A percentile compares a stretch with the other conserved stretches of the same genome.
Evolutionary conservation across 164 flowering plant species (phyloP).

Genomic region (Warburgia ugandensis): DNA sequence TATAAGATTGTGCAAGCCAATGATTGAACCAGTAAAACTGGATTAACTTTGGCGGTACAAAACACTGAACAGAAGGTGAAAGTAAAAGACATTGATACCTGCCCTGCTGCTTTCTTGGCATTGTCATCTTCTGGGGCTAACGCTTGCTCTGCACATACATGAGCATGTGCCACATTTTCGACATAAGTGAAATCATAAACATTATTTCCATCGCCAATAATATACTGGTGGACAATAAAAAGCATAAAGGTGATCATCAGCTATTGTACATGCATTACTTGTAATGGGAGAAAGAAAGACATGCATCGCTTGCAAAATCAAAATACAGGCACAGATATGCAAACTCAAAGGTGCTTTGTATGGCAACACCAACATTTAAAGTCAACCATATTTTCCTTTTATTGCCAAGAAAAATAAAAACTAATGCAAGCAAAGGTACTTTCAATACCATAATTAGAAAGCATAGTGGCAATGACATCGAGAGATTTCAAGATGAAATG

Average conservation of each 20-base stretch:
- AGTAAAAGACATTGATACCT: constrained; percentile 37
- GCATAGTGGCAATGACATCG: too few relatives aligned
- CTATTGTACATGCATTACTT: background rate
- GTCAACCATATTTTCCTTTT: too few relatives aligned
- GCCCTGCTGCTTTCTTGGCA: constrained; percentile 79
- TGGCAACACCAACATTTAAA: too few relatives aligned
- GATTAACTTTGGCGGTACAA: too few relatives aligned
- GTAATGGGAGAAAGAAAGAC: background rate
- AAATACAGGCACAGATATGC: background rate
- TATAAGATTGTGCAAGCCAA: too few relatives aligned
- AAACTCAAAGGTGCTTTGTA: too few relatives aligned
- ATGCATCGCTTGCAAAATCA: background rate
- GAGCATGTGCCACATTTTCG: constrained; percentile 95
- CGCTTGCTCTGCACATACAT: constrained; percentile 92
- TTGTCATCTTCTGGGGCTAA: constrained; percentile 56
- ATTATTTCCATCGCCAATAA: constrained; percentile 91
- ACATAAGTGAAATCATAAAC: constrained; percentile 89
- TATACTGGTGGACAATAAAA: constrained; percentile 46
- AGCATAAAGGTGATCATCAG: background rate
- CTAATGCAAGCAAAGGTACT: too few relatives aligned
- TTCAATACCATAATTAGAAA: too few relatives aligned
- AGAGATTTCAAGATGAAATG: too few relatives aligned
- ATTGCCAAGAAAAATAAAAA: too few relatives aligned
- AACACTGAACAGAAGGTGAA: too few relatives aligned
- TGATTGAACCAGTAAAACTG: too few relatives aligned